These are phyloP conservation scores for Pseudogymnoascus verrucosus DNA, from an alignment of 2,329 filamentous ascomycete genomes.

Conservation along the genomic window DNA sequence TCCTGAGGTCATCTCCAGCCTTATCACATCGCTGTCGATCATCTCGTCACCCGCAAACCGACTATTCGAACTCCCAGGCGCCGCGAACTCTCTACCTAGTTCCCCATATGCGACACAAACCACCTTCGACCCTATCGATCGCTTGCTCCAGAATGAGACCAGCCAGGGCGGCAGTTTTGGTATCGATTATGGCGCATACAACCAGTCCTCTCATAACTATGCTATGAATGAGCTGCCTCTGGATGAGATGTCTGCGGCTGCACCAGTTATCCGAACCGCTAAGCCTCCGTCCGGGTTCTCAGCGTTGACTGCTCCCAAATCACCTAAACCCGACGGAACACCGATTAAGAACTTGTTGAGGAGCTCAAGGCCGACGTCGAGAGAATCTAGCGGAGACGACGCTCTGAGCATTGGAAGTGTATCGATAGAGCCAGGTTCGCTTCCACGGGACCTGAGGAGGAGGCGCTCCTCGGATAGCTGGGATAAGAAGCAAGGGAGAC, in stretches of 20 bases:
- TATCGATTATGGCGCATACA: conserved; percentile 64
- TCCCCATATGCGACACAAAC: conserved; percentile 31
- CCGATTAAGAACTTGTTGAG: conserved; percentile 52
- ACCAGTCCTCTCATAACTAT: conserved; percentile 42
- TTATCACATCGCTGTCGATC: conserved; percentile 62
- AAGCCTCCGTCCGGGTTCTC: conserved; percentile 74
- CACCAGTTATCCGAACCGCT: conserved; percentile 72
- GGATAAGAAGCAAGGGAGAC: conserved; percentile 47
- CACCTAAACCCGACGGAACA: conserved; percentile 35
- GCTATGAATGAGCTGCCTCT: conserved; percentile 42
- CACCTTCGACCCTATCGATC: conserved; percentile 18
- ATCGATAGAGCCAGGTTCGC: conserved; percentile 50
- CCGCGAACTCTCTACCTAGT: conserved; percentile 26
- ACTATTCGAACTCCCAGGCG: conserved; percentile 54
- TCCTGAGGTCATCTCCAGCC: conserved; percentile 63
- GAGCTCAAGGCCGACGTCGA: conserved; percentile 50
- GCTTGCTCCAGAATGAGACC: conserved; percentile 17
- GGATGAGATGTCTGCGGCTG: conserved; percentile 51
- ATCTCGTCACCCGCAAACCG: conserved; percentile 60
- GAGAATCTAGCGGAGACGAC: conserved; percentile 48
- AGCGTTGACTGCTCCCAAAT: conserved; percentile 54
- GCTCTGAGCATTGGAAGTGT: conserved; percentile 55
- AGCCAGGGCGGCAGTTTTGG: conserved; percentile 45
- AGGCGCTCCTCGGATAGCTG: conserved; percentile 54
- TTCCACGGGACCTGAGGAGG: conserved; percentile 41